Percentiles rank a stretch among this genome's conserved stretches.
Evolutionary conservation across 1,284 basidiomycete genomes (phyloP).

Genomic region (Microbotryomycetes sp.): DNA sequence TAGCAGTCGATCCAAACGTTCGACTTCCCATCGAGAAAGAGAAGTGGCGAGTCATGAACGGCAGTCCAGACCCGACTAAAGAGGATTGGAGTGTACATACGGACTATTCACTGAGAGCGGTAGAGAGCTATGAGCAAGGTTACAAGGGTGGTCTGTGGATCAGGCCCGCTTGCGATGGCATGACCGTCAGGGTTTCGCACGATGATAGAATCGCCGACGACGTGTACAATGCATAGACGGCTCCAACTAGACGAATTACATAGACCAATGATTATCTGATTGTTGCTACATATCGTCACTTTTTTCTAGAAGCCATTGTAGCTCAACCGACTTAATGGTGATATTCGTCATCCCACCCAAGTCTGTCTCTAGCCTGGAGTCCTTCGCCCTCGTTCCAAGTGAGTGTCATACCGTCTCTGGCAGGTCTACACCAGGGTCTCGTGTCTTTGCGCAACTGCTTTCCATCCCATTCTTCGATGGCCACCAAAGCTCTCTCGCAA

Average conservation of each 20-base stretch:
- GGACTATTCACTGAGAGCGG: slow-evolving; percentile 3
- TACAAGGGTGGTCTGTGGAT: slow-evolving; percentile 16
- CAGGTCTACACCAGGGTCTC: slow-evolving; percentile 10
- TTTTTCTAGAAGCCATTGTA: too few relatives aligned
- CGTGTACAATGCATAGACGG: slow-evolving; percentile 9
- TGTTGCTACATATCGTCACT: too few relatives aligned
- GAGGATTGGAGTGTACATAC: slow-evolving; percentile 16
- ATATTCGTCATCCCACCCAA: slow-evolving; percentile 17
- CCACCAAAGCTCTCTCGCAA: slow-evolving; percentile 8
- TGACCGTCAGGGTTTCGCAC: slow-evolving; percentile 16
- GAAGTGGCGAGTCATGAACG: slow-evolving; percentile 10
- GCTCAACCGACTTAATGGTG: neutral
- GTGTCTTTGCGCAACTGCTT: neutral
- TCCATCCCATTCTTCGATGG: slow-evolving; percentile 15
- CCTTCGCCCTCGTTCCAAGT: neutral
- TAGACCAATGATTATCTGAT: too few relatives aligned
- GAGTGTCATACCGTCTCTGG: slow-evolving; percentile 13
- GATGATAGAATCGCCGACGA: slow-evolving; percentile 8
- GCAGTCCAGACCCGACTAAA: neutral
- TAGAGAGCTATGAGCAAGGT: slow-evolving; percentile 15
- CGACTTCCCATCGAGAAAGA: neutral
- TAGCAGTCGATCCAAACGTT: neutral
- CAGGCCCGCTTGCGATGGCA: slow-evolving; percentile 24
- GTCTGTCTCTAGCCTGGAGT: neutral
- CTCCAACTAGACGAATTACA: neutral